A percentile compares a stretch with the other conserved stretches of the same genome.
phyloP scores from a whole-genome alignment of 2,329 filamentous ascomycete genomes.

The Sclerotinia nivalis region DNA sequence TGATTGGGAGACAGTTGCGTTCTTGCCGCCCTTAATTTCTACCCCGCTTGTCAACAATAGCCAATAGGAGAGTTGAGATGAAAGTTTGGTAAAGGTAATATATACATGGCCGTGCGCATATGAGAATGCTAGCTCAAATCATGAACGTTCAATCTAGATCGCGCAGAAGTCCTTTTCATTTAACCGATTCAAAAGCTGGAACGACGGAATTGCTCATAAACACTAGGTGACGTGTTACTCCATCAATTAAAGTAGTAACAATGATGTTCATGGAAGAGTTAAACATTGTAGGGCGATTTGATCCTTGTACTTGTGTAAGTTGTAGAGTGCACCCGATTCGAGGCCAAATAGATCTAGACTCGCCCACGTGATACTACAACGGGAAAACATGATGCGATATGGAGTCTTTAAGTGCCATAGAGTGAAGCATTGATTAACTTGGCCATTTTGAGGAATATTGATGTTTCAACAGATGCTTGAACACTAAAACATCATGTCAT shows the following conservation, averaged over 20 bases:
- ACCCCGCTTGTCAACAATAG: slow-evolving; percentile 3
- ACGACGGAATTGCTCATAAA: not conserved
- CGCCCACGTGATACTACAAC: not conserved
- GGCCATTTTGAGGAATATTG: not conserved
- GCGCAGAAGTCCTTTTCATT: not conserved
- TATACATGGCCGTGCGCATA: not conserved
- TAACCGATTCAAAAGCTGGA: not conserved
- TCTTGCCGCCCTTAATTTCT: slow-evolving; percentile 11
- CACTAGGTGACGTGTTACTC: not conserved
- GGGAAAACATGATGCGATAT: not conserved
- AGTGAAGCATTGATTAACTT: not conserved
- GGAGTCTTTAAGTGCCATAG: not conserved
- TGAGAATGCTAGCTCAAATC: not conserved
- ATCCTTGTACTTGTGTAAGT: not conserved
- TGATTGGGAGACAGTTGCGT: slow-evolving; percentile 1
- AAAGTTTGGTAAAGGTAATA: slow-evolving; percentile 5
- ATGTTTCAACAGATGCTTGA: not conserved
- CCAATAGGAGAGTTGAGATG: slow-evolving; percentile 4
- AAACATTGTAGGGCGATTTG: not conserved
- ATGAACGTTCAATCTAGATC: not conserved
- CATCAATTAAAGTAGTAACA: not conserved
- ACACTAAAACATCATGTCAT: not conserved
- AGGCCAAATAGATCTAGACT: not conserved
- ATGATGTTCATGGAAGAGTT: not conserved
- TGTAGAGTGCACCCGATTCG: not conserved